Evolutionary conservation across 306 rosid species (phyloP).

Genomic region (Hippophae rhamnoides): DNA sequence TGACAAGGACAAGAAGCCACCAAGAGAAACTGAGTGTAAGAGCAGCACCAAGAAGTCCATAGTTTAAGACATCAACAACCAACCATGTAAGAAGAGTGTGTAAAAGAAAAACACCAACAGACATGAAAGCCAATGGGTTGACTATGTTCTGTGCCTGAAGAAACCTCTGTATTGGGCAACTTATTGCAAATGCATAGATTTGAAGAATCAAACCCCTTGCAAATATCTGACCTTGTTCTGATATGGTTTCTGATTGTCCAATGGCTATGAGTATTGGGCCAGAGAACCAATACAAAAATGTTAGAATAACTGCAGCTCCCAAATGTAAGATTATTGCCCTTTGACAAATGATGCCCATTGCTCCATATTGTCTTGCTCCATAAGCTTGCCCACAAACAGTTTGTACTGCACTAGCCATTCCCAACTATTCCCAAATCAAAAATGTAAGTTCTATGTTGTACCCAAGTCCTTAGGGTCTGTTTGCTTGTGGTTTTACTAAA

Average conservation of each 20-base stretch:
- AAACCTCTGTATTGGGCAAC: constrained; percentile 74
- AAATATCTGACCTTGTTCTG: constrained; percentile 40
- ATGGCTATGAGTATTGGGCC: constrained; percentile 36
- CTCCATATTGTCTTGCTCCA: constrained; percentile 40
- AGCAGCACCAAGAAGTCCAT: constrained; percentile 51
- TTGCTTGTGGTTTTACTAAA: too few species aligned
- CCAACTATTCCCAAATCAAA: constrained; percentile 23
- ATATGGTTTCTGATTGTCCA: constrained; percentile 41
- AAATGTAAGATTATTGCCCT: constrained; percentile 51
- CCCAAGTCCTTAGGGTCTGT: too few species aligned
- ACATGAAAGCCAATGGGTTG: constrained; percentile 63
- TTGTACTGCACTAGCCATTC: constrained; percentile 77
- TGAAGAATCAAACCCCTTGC: constrained; percentile 52
- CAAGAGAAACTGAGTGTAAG: constrained; percentile 62
- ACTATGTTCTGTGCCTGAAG: constrained; percentile 79
- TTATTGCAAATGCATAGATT: constrained; percentile 54
- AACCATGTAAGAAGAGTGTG: constrained; percentile 49
- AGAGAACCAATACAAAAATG: constrained; percentile 52
- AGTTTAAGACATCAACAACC: constrained; percentile 36
- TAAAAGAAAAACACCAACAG: constrained; percentile 43
- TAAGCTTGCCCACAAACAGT: constrained; percentile 76
- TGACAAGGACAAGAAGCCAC: constrained; percentile 47
- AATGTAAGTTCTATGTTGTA: too few species aligned
- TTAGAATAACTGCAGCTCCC: constrained; percentile 50
- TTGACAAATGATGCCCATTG: constrained; percentile 55